These are phyloP conservation scores for Allomyces arbusculus DNA, from an alignment of 192 early-diverging fungal species.

Conservation along the genomic window DNA sequence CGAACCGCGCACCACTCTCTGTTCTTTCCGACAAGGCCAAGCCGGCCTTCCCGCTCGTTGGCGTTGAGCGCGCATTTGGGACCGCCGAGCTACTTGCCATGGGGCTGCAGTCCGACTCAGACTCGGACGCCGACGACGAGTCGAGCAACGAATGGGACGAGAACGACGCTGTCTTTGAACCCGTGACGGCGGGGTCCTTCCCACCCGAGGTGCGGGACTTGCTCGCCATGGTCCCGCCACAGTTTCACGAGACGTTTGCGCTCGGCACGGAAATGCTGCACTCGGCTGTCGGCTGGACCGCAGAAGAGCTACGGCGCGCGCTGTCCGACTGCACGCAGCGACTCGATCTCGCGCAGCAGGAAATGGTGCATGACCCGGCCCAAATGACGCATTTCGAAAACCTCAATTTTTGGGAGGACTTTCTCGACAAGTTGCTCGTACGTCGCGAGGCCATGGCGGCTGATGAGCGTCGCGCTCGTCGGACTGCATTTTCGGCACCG, in stretches of 20 bases:
- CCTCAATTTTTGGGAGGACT: background rate
- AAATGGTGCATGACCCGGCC: background rate
- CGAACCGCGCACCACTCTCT: too few relatives aligned
- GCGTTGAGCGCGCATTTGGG: background rate
- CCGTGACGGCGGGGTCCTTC: background rate
- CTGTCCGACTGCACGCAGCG: too few relatives aligned
- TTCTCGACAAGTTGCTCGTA: background rate
- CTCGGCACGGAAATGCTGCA: background rate
- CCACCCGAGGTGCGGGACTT: background rate
- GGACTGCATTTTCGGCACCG: too few relatives aligned
- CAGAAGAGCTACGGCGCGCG: background rate
- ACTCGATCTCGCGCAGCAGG: too few relatives aligned
- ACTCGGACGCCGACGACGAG: background rate
- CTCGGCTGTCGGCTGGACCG: background rate
- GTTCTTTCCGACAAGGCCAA: too few relatives aligned
- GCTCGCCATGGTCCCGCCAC: background rate
- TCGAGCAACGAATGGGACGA: too few relatives aligned
- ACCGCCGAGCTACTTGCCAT: background rate
- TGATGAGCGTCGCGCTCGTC: too few relatives aligned
- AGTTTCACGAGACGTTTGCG: background rate
- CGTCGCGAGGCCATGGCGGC: too few relatives aligned
- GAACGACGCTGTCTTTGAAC: background rate
- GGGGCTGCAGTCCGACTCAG: background rate
- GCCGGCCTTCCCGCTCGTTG: background rate
- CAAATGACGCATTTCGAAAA: background rate